Base-by-base conservation (phyloP, 139 green algal species). In the Chara braunii region DNA sequence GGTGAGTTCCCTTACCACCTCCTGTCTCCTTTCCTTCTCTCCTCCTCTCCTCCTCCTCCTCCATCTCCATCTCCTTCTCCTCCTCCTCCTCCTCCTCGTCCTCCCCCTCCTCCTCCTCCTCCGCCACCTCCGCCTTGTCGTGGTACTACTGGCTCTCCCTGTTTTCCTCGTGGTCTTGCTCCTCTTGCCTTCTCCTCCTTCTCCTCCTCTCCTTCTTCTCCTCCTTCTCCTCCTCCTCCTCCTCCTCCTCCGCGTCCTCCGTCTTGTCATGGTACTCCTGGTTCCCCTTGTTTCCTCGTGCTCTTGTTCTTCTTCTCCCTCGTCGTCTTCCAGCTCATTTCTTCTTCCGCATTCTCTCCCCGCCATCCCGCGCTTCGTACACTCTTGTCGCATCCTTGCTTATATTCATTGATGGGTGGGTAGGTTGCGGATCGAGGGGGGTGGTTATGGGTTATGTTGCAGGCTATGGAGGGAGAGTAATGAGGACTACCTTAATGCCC, bases 221-320 rank as follows among this genome's bases (percentile, higher is more conserved):
- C 56, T 64, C 37, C 37, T 65, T 8, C 18, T 30, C 22, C 56
- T 65, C 14, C 37, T 64, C 2, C 37, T 65, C 22, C 43, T 65
- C 23, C 40, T 61, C 28, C 60, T 22, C 56, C 45, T 58, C 50
- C 14, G 40, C 40, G 18, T 18, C 14, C 40, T 18, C 18, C 40
- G 40, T 18, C 18, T 18, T 18, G 18, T 18, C 14, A 18, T 48
- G 40, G 18, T 18, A 48, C 40, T n/a, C 40, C 40, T 48, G 18
- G 18, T 48, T 48, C 40, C 40, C 40, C 40, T 18, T 18, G 18
- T 18, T 18, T 48, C 40, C 40, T 48, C 40, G 18, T 48, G 18
- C 40, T 48, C 40, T 48, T 18, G 40, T 18, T n/a, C 18, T 48
- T 18, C 40, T 18, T 48, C 40, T 48, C 40, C 14, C 18, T 48